These are phyloP conservation scores for Irpex sp. DNA, from an alignment of 1,284 basidiomycete species.

Conservation along the genomic window DNA sequence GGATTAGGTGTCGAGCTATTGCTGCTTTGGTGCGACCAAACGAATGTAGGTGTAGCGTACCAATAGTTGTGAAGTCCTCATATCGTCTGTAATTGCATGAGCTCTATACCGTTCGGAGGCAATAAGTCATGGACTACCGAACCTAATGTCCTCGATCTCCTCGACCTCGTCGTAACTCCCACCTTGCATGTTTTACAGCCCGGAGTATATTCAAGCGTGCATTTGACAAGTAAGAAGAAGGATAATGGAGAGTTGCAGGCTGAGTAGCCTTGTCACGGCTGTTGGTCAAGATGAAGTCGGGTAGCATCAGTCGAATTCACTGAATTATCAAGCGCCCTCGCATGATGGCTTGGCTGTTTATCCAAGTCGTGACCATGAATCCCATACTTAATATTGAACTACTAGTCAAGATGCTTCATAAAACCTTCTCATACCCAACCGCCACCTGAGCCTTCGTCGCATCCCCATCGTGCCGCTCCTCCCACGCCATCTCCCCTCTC, in stretches of 20 bases:
- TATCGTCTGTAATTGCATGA: slow-evolving; percentile 49
- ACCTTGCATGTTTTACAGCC: slow-evolving; percentile 13
- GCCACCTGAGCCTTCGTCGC: neutral
- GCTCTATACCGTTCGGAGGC: neutral
- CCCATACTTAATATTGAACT: neutral
- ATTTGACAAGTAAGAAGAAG: neutral
- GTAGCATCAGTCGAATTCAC: neutral
- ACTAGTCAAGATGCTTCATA: neutral
- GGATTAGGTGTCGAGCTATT: neutral
- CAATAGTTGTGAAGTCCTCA: slow-evolving; percentile 84
- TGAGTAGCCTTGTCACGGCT: neutral
- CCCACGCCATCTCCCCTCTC: slow-evolving; percentile 46
- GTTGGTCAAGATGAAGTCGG: neutral
- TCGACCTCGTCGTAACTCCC: slow-evolving; percentile 18
- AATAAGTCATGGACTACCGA: slow-evolving; percentile 5
- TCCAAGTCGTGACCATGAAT: too few species aligned
- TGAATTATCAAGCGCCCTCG: too few species aligned
- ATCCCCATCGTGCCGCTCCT: neutral
- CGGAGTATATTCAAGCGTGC: slow-evolving; percentile 5
- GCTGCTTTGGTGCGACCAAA: neutral
- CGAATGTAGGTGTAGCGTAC: slow-evolving; percentile 32
- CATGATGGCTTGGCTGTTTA: too few species aligned
- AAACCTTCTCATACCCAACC: neutral
- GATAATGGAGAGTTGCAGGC: neutral
- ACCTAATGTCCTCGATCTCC: slow-evolving; percentile 30